Base-by-base conservation (phyloP, 2,329 filamentous ascomycete genomes). In the Cladophialophora carrionii region DNA sequence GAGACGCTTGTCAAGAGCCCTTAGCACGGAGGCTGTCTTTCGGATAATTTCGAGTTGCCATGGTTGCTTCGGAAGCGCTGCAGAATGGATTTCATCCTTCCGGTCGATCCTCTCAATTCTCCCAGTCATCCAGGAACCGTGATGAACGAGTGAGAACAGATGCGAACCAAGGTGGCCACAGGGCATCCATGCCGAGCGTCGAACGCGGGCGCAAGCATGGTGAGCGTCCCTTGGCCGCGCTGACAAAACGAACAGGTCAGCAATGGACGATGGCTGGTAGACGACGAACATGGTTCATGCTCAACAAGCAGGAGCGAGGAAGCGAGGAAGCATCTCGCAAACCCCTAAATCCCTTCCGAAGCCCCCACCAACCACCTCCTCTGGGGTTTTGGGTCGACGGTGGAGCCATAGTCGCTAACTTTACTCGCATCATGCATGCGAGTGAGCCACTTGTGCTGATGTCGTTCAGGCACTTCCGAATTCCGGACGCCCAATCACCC, bases 321-420 rank as follows among this genome's bases (percentile, higher is more conserved):
- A 9, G 12, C 41, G 3, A 29, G 26, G 26, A 43, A 51, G 48
- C 22, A 51, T 32, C 52, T 29, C 26, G 52, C 32, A 34, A 58
- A 29, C 32, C 41, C 26, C 17, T 22, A 58, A 58, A 37, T 20
- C 29, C 56, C 34, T 58, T 49, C 56, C 29, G 52, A 10, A 22
- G 12, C 2, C 52, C 31, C 29, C 17, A 52, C 49, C 49, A 52
- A 26, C 52, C 52, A 22, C 29, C 52, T 10, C 8, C 41, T 17
- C 41, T 43, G 51, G 37, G 59, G 59, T 26, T 31, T 10, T 55
- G 12, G 12, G 32, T 48, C 55, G 46, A 17, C 31, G 57, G 64
- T 64, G 64, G 64, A 67, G 57, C 64, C 34, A 20, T 43, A 56
- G 49, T 63, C 63, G 63, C 54, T 46, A 63, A 66, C 62, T 61